These are phyloP conservation scores for Picochlorum sp. DNA, from an alignment of 139 green algal genomes.

Conservation along the genomic window DNA sequence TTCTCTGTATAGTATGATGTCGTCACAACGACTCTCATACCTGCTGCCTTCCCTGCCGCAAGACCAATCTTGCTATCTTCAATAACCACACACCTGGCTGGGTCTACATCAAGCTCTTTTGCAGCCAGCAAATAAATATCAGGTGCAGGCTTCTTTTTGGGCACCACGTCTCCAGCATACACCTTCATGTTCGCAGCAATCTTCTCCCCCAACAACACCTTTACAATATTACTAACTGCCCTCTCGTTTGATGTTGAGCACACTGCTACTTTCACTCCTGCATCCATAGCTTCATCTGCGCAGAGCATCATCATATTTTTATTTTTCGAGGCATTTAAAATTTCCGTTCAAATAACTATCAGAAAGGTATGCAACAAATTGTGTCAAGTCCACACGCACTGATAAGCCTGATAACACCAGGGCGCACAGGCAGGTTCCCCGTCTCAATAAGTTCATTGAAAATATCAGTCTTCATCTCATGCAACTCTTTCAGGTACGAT, in stretches of 20 bases:
- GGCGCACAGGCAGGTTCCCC: slow-evolving; percentile 77
- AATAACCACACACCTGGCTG: slow-evolving; percentile 76
- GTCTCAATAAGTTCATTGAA: slow-evolving; percentile 91
- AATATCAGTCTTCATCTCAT: slow-evolving; percentile 89
- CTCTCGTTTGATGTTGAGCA: slow-evolving; percentile 97
- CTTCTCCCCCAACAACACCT: slow-evolving; percentile 60
- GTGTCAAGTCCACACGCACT: no score
- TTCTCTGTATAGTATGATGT: slow-evolving; percentile 52
- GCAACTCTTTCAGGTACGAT: slow-evolving; percentile 72
- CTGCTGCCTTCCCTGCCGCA: slow-evolving; percentile 79
- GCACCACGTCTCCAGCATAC: slow-evolving; percentile 76
- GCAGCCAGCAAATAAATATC: slow-evolving; percentile 91
- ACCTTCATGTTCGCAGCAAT: slow-evolving; percentile 67
- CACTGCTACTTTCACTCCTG: slow-evolving; percentile 83
- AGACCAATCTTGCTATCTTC: slow-evolving; percentile 92
- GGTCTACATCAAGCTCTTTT: slow-evolving; percentile 58
- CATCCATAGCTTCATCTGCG: slow-evolving; percentile 63
- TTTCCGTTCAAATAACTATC: neutral
- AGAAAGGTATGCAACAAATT: neutral
- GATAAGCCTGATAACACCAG: slow-evolving; percentile 77
- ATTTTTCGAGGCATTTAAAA: no score
- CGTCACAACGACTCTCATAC: slow-evolving; percentile 82
- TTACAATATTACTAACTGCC: slow-evolving; percentile 86
- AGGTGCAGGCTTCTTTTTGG: slow-evolving; percentile 95
- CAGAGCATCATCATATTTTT: neutral